A percentile compares a stretch with the other conserved stretches of the same genome.
These are phyloP conservation scores for Blastomyces parvus DNA, from an alignment of 2,329 filamentous ascomycete genomes.

Conservation along the genomic window DNA sequence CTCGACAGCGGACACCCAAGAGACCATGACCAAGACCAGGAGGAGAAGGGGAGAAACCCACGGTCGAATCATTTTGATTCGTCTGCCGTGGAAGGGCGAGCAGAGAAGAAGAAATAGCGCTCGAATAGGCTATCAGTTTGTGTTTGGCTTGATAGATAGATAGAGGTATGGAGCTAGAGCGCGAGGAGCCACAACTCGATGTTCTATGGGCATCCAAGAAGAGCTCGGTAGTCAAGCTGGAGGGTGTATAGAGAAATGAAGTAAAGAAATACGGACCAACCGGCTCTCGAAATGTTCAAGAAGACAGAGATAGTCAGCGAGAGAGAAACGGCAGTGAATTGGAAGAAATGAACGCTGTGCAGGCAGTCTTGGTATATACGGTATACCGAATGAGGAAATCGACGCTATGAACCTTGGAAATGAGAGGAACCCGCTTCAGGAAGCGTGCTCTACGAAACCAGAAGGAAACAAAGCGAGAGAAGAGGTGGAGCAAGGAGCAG, in stretches of 20 bases:
- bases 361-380: not conserved
- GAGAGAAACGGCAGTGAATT: not conserved
- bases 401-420: not conserved
- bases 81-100: not conserved
- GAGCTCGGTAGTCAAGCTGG: not conserved
- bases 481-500: not conserved
- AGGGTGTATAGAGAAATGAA: not conserved
- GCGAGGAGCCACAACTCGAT: not conserved
- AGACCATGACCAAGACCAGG: not conserved
- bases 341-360: not conserved
- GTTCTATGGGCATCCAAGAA: not conserved
- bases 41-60: conserved; percentile 2
- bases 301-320: not conserved
- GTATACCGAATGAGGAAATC: not conserved
- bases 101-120: not conserved
- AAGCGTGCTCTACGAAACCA: too few relatives aligned
- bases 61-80: conserved; percentile 4
- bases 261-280: not conserved
- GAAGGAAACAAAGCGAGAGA: not conserved
- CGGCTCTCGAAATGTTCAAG: not conserved
- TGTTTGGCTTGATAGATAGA: not conserved
- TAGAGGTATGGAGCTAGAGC: not conserved
- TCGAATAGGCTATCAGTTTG: not conserved
- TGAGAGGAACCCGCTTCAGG: not conserved
- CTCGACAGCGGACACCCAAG: not conserved